Evolutionary conservation across 257 asterid species (phyloP).

Genomic region (Oldenlandia corymbosa): DNA sequence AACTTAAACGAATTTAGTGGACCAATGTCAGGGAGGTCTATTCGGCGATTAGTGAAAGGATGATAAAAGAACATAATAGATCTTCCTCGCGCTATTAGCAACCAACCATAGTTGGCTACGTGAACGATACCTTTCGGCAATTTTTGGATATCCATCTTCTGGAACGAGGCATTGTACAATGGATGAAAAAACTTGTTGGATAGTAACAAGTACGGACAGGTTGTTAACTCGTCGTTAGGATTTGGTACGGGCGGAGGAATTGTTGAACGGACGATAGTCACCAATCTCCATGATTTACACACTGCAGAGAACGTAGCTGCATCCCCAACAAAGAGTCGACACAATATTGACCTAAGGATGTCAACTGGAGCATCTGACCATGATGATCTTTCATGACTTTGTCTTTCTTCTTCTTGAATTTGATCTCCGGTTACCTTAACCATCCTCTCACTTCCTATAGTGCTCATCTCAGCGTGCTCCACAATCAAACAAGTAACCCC

Average conservation of each 20-base stretch:
- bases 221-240: not conserved
- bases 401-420: not conserved
- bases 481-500: no score
- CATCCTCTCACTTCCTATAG: not conserved
- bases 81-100: not conserved
- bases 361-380: not conserved
- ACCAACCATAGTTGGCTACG: conserved; percentile 3
- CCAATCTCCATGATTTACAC: not conserved
- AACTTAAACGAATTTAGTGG: not conserved
- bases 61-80: not conserved
- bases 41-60: not conserved
- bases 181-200: not conserved
- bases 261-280: not conserved
- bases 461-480: no score
- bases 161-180: not conserved
- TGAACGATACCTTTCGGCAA: no score
- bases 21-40: not conserved
- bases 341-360: not conserved
- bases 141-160: no score
- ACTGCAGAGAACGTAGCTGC: not conserved
- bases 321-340: not conserved
- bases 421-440: not conserved
- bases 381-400: not conserved
- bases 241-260: no score
- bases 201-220: not conserved